Evolutionary conservation across 108 stramenopile species (phyloP).

Genomic region (Skeletonema potamos): DNA sequence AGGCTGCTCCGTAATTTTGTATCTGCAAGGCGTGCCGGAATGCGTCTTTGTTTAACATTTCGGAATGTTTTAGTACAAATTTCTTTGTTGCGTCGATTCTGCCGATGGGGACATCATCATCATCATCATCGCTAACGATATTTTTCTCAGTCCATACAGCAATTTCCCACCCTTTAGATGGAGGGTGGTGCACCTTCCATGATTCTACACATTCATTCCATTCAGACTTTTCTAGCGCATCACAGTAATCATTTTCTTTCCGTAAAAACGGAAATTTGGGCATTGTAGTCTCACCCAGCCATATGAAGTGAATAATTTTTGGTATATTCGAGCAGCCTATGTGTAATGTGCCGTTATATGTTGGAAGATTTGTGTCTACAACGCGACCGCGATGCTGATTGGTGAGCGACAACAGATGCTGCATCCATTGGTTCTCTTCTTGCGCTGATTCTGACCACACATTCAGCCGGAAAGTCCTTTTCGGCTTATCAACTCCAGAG

Average conservation of each 20-base stretch:
- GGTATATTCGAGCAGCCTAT: slow-evolving; percentile 35
- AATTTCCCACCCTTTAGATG: slow-evolving; percentile 27
- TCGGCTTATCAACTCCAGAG: background rate
- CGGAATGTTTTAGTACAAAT: slow-evolving; percentile 10
- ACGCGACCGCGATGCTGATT: background rate
- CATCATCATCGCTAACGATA: slow-evolving; percentile 12
- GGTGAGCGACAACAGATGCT: slow-evolving; percentile 9
- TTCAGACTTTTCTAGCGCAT: background rate
- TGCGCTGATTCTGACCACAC: slow-evolving; percentile 18
- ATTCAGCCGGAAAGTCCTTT: slow-evolving; percentile 6
- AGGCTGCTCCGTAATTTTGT: slow-evolving; percentile 42
- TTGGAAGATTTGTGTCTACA: background rate
- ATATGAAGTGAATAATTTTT: slow-evolving; percentile 39
- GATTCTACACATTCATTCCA: slow-evolving; percentile 43
- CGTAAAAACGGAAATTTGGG: slow-evolving; percentile 21
- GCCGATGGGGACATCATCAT: background rate
- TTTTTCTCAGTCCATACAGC: slow-evolving; percentile 36
- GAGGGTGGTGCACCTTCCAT: slow-evolving; percentile 31
- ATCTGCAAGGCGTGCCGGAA: slow-evolving; percentile 27
- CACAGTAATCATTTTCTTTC: background rate
- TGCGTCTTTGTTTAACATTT: slow-evolving; percentile 34
- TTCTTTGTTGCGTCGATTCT: background rate
- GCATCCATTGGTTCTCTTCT: slow-evolving; percentile 33
- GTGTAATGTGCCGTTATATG: background rate
- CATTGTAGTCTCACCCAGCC: slow-evolving; percentile 29